Evolutionary conservation across 805 yeast species (phyloP), one percentile per base, ranked within the genome.

Genomic region (Monosporozyma yasuniensis): DNA sequence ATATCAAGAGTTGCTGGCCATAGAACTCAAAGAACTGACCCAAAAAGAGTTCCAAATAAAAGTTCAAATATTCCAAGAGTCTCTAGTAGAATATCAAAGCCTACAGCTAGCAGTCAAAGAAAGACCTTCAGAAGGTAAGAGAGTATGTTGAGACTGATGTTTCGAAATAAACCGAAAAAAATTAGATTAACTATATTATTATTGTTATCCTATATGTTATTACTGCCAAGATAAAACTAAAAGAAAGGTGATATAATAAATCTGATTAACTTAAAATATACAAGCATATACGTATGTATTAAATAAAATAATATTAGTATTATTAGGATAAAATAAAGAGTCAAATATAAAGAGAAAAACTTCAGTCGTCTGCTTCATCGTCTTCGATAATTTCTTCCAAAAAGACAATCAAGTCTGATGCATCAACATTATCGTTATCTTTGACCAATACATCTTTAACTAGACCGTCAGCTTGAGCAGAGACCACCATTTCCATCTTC

Each of bases 401-500:
- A 63, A 75, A 75, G 58, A 83, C 82, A 56, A 95, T 74, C 69
- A 93, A 75, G 67, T 93, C 99, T 56, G 85, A 83, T 49, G 97
- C 96, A 63, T 90, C 99, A 45, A 93, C 97, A 47, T 91, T 83
- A 63, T 93, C 99, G 59, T 96, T 96, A 66, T 87, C 95, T 69
- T 83, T 83, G 56, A 88, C 85, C 45, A 76, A 68, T 19, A 93
- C 77, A 21, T 84, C 87, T 44, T 84, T 82, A 54, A 93, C 80
- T 65, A 77, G 80, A 68, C 99, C 99, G 51, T 83, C 77, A 52
- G 81, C 84, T 49, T 95, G 95, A 21, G 99, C 91, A 67, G 88
- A 80, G 61, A 91, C 90, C 47, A 93, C 95, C 97, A 93, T 93
- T 75, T 93, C 99, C 99, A 91, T 91, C 80, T 91, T 91, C 99